Evolutionary conservation across 1,139 yeast species (phyloP).

Genomic region (Candida frijolesensis): DNA sequence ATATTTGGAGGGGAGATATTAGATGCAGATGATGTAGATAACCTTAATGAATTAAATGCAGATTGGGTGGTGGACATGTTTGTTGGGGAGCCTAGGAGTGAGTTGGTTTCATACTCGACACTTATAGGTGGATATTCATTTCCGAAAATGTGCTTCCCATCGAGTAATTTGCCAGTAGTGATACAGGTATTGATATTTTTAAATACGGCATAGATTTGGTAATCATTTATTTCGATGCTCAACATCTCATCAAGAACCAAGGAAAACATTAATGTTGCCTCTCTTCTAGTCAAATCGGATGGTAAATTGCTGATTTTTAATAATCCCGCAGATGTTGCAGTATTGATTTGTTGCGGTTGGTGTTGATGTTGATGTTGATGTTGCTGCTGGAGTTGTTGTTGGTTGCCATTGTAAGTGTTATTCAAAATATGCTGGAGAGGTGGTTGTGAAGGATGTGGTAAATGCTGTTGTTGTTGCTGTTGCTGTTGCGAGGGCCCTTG

Average conservation of each 20-base stretch:
- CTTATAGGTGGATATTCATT: constrained; percentile 53
- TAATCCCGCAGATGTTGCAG: constrained; percentile 11
- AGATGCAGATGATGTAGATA: constrained; percentile 18
- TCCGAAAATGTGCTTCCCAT: constrained; percentile 68
- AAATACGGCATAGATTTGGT: constrained; percentile 63
- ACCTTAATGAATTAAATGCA: constrained; percentile 24
- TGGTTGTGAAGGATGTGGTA: constrained; percentile 8
- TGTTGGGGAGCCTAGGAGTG: constrained; percentile 18
- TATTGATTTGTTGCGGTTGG: constrained; percentile 1
- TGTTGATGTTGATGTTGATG: no score
- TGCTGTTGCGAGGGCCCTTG: constrained; percentile 11
- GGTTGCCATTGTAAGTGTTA: constrained; percentile 7
- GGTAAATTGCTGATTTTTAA: constrained; percentile 48
- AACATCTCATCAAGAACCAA: constrained; percentile 72
- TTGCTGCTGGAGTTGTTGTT: constrained; percentile 7
- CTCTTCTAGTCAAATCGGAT: constrained; percentile 70
- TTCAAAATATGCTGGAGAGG: constrained; percentile 3
- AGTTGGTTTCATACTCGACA: constrained; percentile 49
- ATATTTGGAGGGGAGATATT: constrained; percentile 19
- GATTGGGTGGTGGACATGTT: constrained; percentile 20
- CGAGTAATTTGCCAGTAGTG: constrained; percentile 69
- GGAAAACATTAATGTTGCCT: constrained; percentile 75
- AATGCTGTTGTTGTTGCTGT: constrained; percentile 7
- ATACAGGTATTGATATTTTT: constrained; percentile 65
- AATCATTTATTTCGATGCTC: constrained; percentile 56